These are phyloP conservation scores for Psilocybe cubensis DNA, from an alignment of 768 basidiomycete genomes.

Conservation along the genomic window DNA sequence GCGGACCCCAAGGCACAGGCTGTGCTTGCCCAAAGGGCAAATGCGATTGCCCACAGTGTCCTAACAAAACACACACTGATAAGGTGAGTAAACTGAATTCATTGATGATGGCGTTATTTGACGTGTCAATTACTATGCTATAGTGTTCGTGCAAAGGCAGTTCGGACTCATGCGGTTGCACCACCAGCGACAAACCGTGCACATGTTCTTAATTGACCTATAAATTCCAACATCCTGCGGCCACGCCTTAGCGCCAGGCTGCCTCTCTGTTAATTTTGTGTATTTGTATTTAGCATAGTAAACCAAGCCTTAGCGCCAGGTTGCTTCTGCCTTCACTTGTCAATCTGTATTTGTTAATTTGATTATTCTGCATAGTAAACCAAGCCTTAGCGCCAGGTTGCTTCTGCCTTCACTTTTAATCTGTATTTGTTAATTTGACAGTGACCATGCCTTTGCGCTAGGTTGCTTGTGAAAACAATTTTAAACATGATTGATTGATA, in stretches of 20 bases:
- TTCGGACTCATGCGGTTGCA: slow-evolving; percentile 33
- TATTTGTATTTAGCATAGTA: too few species aligned
- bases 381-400: too few species aligned
- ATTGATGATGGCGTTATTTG: background rate
- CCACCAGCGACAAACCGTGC: slow-evolving; percentile 34
- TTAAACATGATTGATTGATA: background rate
- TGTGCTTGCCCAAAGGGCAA: slow-evolving; percentile 38
- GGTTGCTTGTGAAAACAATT: too few species aligned
- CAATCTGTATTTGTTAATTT: too few species aligned
- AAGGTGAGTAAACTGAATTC: slow-evolving; percentile 25
- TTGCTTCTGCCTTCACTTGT: too few species aligned
- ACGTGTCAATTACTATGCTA: background rate
- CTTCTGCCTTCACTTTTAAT: too few species aligned
- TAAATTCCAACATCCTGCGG: too few species aligned
- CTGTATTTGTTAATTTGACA: too few species aligned
- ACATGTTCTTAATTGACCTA: slow-evolving; percentile 28
- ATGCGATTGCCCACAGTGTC: slow-evolving; percentile 39
- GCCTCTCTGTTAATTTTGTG: background rate
- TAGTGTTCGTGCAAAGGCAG: slow-evolving; percentile 37
- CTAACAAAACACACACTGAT: slow-evolving; percentile 40
- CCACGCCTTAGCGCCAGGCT: too few species aligned
- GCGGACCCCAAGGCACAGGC: slow-evolving; percentile 40
- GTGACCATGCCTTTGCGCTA: too few species aligned
- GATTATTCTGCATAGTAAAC: too few species aligned
- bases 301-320: too few species aligned